Evolutionary conservation across 371 early-diverging fungal species (phyloP).

Genomic region (Chytridiales sp.): DNA sequence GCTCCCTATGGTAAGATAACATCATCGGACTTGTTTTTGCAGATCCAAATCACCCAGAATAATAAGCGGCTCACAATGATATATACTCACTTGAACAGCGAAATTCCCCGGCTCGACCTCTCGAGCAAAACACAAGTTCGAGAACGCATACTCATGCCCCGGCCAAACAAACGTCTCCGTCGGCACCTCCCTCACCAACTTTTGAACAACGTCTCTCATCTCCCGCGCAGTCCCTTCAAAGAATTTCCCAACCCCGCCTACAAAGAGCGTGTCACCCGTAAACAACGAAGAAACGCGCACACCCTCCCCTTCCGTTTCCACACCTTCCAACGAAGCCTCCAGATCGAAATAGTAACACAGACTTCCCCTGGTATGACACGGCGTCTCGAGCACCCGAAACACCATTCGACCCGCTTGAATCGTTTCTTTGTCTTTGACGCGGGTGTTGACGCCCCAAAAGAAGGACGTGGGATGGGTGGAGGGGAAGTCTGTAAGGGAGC

Average conservation of each 20-base stretch:
- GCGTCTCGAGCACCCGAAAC: background rate
- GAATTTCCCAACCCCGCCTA: constrained; percentile 14
- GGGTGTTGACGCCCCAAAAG: constrained; percentile 4
- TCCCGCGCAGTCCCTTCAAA: constrained; percentile 14
- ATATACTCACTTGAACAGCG: constrained; percentile 4
- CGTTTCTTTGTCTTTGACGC: constrained; percentile 8
- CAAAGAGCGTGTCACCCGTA: constrained; percentile 22
- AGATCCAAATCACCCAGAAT: background rate
- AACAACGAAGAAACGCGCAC: background rate
- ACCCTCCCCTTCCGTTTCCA: background rate
- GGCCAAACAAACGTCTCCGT: constrained; percentile 8
- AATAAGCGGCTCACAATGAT: background rate
- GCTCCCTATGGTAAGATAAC: constrained; percentile 13
- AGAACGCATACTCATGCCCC: constrained; percentile 15
- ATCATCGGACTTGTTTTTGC: background rate
- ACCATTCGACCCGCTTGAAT: constrained; percentile 6
- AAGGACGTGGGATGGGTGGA: background rate
- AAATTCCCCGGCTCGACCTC: constrained; percentile 9
- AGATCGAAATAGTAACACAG: constrained; percentile 7
- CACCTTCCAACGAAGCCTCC: background rate
- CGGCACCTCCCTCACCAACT: background rate
- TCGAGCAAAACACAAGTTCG: constrained; percentile 11
- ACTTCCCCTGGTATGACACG: constrained; percentile 18
- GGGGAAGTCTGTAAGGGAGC: constrained; percentile 11
- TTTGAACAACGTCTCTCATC: constrained; percentile 2